Percentiles rank a stretch among this genome's conserved stretches.
These are phyloP conservation scores for Fusarium marasasianum DNA, from an alignment of 2,329 filamentous ascomycete species.

Conservation along the genomic window DNA sequence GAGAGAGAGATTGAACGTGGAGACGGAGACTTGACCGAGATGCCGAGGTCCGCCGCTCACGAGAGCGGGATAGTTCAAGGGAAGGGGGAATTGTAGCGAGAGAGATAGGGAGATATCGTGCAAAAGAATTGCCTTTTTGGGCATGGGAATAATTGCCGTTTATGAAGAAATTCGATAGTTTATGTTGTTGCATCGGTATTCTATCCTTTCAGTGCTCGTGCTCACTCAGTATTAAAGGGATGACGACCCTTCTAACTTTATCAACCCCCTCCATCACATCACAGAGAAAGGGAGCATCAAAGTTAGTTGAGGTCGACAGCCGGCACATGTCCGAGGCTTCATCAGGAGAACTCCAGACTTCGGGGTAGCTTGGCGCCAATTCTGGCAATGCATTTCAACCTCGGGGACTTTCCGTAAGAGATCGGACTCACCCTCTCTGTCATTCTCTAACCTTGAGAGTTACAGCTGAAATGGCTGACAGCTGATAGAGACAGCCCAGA, in stretches of 20 bases:
- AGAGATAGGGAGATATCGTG: not conserved
- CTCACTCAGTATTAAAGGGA: not conserved
- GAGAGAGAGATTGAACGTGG: slow-evolving; percentile 31
- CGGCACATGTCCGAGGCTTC: slow-evolving; percentile 32
- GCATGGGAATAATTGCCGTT: slow-evolving; percentile 9
- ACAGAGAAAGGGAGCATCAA: not conserved
- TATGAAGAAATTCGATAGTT: not conserved
- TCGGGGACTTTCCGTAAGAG: slow-evolving; percentile 31
- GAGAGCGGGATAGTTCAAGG: slow-evolving; percentile 17
- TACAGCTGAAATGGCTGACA: not conserved
- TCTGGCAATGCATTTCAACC: slow-evolving; percentile 3
- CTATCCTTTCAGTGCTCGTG: not conserved
- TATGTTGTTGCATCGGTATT: not conserved
- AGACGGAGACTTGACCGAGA: slow-evolving; percentile 44
- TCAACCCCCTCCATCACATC: not conserved
- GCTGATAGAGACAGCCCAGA: not conserved
- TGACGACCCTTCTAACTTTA: not conserved
- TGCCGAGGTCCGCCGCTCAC: slow-evolving; percentile 46
- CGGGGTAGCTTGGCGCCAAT: slow-evolving; percentile 18
- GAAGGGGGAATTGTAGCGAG: not conserved
- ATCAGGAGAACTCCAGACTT: not conserved
- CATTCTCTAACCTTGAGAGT: not conserved
- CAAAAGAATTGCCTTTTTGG: slow-evolving; percentile 24
- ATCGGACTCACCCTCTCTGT: not conserved
- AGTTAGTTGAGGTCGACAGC: not conserved